phyloP scores from a whole-genome alignment of 768 basidiomycete genomes.

The Imleria badia region DNA sequence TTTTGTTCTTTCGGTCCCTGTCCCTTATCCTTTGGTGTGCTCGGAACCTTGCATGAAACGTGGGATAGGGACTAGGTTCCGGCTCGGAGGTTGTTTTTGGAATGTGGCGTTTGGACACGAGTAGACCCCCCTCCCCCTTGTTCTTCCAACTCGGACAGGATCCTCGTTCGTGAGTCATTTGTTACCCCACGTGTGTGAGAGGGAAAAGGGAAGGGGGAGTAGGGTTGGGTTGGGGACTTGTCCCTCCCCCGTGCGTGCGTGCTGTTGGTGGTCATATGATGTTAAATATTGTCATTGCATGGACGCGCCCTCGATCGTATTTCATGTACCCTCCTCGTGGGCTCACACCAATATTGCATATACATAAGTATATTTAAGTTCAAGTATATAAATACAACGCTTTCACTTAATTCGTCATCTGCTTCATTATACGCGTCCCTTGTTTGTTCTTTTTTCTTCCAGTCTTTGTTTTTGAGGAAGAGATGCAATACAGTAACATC shows the following conservation, averaged over 20 bases:
- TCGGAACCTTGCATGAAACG: constrained; percentile 18
- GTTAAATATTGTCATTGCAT: constrained; percentile 1
- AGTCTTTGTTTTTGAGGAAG: neutral
- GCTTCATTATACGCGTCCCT: neutral
- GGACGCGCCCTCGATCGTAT: constrained; percentile 5
- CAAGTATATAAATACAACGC: constrained; percentile 13
- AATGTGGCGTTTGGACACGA: constrained; percentile 13
- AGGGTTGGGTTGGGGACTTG: neutral
- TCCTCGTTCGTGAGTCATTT: constrained; percentile 18
- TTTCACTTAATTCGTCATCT: constrained; percentile 1
- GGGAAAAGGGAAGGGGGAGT: neutral
- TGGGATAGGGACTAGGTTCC: constrained; percentile 10
- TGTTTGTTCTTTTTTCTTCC: neutral
- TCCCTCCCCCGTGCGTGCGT: constrained; percentile 2
- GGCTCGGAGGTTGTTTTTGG: constrained; percentile 9
- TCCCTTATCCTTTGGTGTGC: constrained; percentile 2
- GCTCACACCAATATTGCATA: neutral
- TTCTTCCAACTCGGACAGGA: constrained; percentile 12
- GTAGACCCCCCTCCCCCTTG: neutral
- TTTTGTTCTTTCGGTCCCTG: neutral
- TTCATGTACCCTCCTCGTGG: constrained; percentile 3
- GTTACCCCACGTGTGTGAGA: constrained; percentile 7
- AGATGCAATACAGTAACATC: neutral
- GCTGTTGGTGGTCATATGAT: constrained; percentile 1
- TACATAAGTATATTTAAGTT: constrained; percentile 12